Evolutionary conservation across 2,329 filamentous ascomycete species (phyloP), one percentile per base, ranked within the genome.

Genomic region (Botryotinia narcissicola): DNA sequence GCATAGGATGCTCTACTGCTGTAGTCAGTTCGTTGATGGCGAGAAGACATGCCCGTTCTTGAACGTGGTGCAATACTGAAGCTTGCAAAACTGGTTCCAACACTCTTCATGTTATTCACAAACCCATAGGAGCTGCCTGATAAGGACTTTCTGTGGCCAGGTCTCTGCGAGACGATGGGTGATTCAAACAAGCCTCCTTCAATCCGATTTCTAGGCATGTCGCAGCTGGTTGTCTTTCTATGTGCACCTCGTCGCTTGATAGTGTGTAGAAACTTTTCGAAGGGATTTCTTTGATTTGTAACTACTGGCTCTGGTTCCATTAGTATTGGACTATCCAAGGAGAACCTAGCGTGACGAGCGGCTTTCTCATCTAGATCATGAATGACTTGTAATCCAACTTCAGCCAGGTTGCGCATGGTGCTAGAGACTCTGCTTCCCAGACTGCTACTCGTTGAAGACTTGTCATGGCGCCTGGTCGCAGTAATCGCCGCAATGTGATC

Each of bases 41-140:
- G 82, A 77, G 90, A 89, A 71, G 85, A 85, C 35, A 83, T 81
- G 14, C 84, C 85, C 70, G 85, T 85, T 74, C 87, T 86, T 18
- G 91, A 91, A 71, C 88, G 87, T 46, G 89, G 88, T 64, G 89
- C 85, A 74, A 92, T 85, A 82, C 93, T 97, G 77, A 89, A 86
- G 78, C 91, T 93, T 66, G 90, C 88, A 74, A 95, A 84, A 74
- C 94, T 97, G 74, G 93, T 86, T 74, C 92, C 95, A 70, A 93
- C 92, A 75, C 93, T 96, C 80, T 92, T 94, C 77, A 97, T 87
- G 25, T 89, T 91, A n/a, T 91, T 89, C 57, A 98, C 89, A 79
- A 95, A 94, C 2, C 88, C 92, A 74, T 93, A 90, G 0, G 94
- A 97, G 10, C 92, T 93, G 1, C 87, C 87, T 20, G 93, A 93